Percentiles rank a stretch among this genome's conserved stretches.
phyloP scores from a whole-genome alignment of 306 rosid genomes.

The Abrus precatorius region DNA sequence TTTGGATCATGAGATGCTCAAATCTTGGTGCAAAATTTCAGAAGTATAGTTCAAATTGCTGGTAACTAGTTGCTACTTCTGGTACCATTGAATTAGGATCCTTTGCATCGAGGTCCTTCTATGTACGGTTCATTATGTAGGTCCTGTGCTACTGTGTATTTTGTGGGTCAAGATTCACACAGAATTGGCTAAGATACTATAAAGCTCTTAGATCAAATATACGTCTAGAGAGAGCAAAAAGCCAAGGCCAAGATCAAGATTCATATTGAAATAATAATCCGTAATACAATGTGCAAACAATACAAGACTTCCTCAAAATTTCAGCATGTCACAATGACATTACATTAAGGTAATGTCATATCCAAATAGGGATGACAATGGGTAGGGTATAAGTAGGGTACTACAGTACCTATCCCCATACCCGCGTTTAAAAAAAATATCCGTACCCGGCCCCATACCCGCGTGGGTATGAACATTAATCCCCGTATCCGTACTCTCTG shows the following conservation, averaged over 20 bases:
- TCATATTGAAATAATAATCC: neutral
- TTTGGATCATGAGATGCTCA: neutral
- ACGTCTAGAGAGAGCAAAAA: neutral
- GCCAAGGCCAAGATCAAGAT: slow-evolving; percentile 10
- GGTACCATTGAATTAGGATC: neutral
- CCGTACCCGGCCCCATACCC: no score
- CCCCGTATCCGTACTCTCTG: no score
- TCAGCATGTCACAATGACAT: slow-evolving; percentile 29
- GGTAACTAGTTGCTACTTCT: neutral
- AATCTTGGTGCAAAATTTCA: neutral
- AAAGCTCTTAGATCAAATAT: neutral
- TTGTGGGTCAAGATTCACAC: slow-evolving; percentile 3
- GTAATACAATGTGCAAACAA: neutral
- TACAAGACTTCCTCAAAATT: slow-evolving; percentile 22
- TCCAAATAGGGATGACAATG: no score
- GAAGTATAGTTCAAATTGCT: neutral
- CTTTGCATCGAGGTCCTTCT: neutral
- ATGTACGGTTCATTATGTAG: neutral
- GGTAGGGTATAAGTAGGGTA: no score
- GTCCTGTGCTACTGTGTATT: neutral
- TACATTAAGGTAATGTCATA: neutral
- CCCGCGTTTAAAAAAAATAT: no score
- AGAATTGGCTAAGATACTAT: neutral
- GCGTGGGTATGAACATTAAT: no score
- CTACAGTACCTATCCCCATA: no score